These are phyloP conservation scores for Zasmidium cellare DNA, from an alignment of 2,329 filamentous ascomycete species.

Conservation along the genomic window DNA sequence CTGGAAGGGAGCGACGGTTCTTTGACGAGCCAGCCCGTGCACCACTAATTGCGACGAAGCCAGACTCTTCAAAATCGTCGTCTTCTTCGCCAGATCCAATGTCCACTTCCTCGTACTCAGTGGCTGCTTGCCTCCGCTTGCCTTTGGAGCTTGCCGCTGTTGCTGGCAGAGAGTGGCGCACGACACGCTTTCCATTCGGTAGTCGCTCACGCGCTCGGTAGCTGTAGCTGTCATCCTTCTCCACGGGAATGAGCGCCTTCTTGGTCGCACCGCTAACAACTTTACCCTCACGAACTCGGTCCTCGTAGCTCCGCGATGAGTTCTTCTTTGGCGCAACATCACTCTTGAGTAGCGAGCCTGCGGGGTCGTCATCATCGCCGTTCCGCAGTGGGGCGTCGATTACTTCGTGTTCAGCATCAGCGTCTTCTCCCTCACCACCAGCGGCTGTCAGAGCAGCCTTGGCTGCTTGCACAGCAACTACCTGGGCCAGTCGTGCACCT, in stretches of 20 bases:
- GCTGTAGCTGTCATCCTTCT: slow-evolving; percentile 35
- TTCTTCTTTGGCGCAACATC: slow-evolving; percentile 34
- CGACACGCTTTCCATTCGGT: slow-evolving; percentile 27
- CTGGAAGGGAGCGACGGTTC: slow-evolving; percentile 27
- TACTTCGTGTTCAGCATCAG: slow-evolving; percentile 32
- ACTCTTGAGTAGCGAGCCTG: slow-evolving; percentile 30
- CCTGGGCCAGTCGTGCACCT: slow-evolving; percentile 37
- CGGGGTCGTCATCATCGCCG: slow-evolving; percentile 22
- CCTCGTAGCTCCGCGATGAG: slow-evolving; percentile 39
- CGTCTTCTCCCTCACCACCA: slow-evolving; percentile 20
- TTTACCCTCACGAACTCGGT: slow-evolving; percentile 30
- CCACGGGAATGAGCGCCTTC: slow-evolving; percentile 34
- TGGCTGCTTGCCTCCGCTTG: slow-evolving; percentile 23
- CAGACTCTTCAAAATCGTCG: slow-evolving; percentile 31
- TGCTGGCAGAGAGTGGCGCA: slow-evolving; percentile 6
- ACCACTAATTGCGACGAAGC: slow-evolving; percentile 20
- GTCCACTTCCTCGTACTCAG: slow-evolving; percentile 47
- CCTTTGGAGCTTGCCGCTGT: slow-evolving; percentile 20
- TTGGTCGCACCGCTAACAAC: slow-evolving; percentile 32
- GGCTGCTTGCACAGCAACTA: slow-evolving; percentile 35
- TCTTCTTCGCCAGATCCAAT: slow-evolving; percentile 46
- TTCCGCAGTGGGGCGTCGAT: slow-evolving; percentile 19
- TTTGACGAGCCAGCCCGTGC: slow-evolving; percentile 1
- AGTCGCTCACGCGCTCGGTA: slow-evolving; percentile 34
- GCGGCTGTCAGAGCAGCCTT: slow-evolving; percentile 24